These are phyloP conservation scores for Cercospora brassicicola DNA, from an alignment of 2,329 filamentous ascomycete species.

Conservation along the genomic window DNA sequence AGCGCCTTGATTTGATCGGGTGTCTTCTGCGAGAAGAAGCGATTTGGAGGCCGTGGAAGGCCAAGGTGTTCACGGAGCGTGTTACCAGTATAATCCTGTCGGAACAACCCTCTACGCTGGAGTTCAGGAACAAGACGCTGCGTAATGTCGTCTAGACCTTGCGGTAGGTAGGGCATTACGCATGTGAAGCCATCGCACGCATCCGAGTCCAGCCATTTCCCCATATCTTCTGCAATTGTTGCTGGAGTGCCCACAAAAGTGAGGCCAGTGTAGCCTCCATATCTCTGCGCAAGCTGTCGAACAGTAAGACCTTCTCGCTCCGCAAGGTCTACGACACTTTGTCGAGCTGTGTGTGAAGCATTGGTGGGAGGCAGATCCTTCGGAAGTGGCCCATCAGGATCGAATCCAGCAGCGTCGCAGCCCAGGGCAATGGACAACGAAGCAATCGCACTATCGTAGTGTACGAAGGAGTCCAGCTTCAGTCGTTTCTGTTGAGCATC, in stretches of 20 bases:
- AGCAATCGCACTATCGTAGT: conserved; percentile 32
- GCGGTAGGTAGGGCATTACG: conserved; percentile 29
- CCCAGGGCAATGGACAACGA: conserved; percentile 29
- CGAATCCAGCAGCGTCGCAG: conserved; percentile 27
- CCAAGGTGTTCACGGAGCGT: conserved; percentile 32
- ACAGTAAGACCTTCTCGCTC: conserved; percentile 29
- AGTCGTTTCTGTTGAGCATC: conserved; percentile 31
- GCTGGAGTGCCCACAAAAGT: conserved; percentile 29
- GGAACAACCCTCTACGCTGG: conserved; percentile 28
- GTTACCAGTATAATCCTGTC: conserved; percentile 29
- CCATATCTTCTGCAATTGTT: conserved; percentile 30
- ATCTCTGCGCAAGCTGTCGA: conserved; percentile 29
- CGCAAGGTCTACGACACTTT: conserved; percentile 27
- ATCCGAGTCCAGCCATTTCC: conserved; percentile 27
- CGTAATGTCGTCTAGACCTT: conserved; percentile 32
- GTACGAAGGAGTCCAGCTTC: conserved; percentile 28
- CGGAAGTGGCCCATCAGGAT: conserved; percentile 29
- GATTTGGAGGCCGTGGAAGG: conserved; percentile 28
- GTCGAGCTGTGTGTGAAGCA: conserved; percentile 26
- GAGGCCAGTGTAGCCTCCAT: conserved; percentile 29
- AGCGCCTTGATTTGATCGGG: conserved; percentile 16
- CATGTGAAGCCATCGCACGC: conserved; percentile 33
- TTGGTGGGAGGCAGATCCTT: conserved; percentile 30
- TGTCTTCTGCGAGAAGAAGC: conserved; percentile 25
- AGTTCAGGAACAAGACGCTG: conserved; percentile 29